These are phyloP conservation scores for Pseudozyma flocculosa DNA, from an alignment of 1,284 basidiomycete species.

Conservation along the genomic window DNA sequence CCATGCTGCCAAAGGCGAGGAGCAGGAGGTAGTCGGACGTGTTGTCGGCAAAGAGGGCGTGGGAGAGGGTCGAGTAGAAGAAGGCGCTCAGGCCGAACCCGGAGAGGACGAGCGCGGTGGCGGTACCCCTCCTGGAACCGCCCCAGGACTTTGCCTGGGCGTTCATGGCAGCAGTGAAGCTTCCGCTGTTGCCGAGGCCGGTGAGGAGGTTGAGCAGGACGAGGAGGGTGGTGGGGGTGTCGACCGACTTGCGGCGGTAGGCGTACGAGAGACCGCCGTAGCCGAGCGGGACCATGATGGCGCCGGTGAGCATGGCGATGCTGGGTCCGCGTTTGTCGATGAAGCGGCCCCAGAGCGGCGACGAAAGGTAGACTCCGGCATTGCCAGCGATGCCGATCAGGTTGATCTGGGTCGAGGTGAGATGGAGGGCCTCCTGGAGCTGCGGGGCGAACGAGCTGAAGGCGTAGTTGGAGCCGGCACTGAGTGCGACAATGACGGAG, in stretches of 20 bases:
- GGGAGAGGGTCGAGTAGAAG: conserved; percentile 71
- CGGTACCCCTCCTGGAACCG: conserved; percentile 64
- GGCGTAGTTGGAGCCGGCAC: conserved; percentile 57
- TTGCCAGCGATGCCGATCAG: conserved; percentile 59
- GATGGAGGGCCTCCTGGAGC: conserved; percentile 54
- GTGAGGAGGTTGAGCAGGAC: conserved; percentile 46
- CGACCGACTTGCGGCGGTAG: conserved; percentile 7
- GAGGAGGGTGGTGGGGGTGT: conserved; percentile 11
- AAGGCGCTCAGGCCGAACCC: conserved; percentile 84
- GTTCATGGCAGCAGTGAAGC: conserved; percentile 56
- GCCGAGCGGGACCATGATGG: conserved; percentile 39
- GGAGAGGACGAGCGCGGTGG: conserved; percentile 72
- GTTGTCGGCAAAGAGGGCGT: conserved; percentile 69
- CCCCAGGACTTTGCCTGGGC: conserved; percentile 55
- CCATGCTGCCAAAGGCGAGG: conserved; percentile 70
- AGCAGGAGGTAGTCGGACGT: conserved; percentile 70
- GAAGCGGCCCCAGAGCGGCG: conserved; percentile 51
- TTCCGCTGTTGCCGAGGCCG: conserved; percentile 50
- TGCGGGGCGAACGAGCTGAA: conserved; percentile 58
- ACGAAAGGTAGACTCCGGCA: conserved; percentile 56
- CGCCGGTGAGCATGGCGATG: conserved; percentile 37
- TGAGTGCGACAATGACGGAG: conserved; percentile 51
- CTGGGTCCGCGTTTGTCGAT: conserved; percentile 50
- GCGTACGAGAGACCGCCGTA: conserved; percentile 38
- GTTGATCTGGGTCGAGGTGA: conserved; percentile 57